Base-by-base conservation (phyloP, 371 early-diverging fungal genomes). In the Mucor ambiguus region DNA sequence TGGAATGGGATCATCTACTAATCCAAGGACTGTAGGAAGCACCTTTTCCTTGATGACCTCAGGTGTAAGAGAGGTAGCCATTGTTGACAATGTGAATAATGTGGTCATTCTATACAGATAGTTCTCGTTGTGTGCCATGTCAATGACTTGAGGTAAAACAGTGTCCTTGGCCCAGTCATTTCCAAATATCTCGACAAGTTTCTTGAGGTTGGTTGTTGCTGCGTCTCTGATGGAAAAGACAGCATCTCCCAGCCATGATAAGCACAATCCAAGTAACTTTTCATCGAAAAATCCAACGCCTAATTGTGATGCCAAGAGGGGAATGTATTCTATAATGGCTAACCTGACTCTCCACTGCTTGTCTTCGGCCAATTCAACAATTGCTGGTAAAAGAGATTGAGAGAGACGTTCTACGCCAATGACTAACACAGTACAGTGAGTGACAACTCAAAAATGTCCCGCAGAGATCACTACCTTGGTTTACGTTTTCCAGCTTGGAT, bases 281-380 rank as follows among this genome's bases (percentile, higher is more conserved):
- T 97, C 98, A 74, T 99, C 95, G 81, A 99, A 98, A 80, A 99
- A 96, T 30, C 87, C 90, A 20, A 93, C 90, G 32, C 99, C 99
- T 72, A 99, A 87, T 78, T 99, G 98, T 49, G 88, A 91, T 22
- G 98, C 96, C 68, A 99, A 87, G 49, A 98, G 82, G 14, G 99
- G 99, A 67, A 98, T 96, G 73, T 97, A 95, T 72, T 98, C 97
- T 76, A 99, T 98, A 70, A 99, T 98, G 3, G 98, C 98, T 72
- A 96, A 80, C 29, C 99, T 93, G 56, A 98, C 97, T 49, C 99
- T 92, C 99, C 99, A 99, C 74, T 98, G 97, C 84, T 97, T 97
- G 79, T 99, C 99, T 83, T 98, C 98, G 14, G 98, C 96, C 29
- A 99, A 84, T 77, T 98, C 98, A 28, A 98, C 93, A 72, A 99